Conservation (phyloP, 345 rosid genomes). For the Raphanus sativus region DNA sequence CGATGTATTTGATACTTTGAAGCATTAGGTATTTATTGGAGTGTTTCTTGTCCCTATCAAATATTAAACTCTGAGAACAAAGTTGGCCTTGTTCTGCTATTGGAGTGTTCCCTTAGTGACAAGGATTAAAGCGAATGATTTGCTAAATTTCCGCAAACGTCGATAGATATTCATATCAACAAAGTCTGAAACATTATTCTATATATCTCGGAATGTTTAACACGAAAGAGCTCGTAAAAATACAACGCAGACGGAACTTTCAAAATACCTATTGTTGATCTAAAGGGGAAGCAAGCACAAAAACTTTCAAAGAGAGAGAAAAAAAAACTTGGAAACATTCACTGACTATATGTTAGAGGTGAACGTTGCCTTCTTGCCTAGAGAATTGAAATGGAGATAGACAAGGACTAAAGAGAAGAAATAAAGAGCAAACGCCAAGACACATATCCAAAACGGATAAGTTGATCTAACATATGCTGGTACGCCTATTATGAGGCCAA, state of each 20-base stretch:
- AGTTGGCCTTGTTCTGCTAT: background rate
- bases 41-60: background rate
- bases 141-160: background rate
- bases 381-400: slow-evolving; percentile 25
- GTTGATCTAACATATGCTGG: slow-evolving; percentile 35
- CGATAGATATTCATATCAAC: background rate
- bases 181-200: background rate
- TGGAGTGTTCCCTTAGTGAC: background rate
- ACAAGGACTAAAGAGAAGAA: slow-evolving; percentile 27
- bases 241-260: background rate
- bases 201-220: background rate
- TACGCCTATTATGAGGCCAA: slow-evolving; percentile 28
- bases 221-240: background rate
- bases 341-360: background rate
- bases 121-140: background rate
- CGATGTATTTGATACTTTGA: background rate
- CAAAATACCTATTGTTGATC: background rate
- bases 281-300: background rate
- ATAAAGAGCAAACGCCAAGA: slow-evolving; percentile 31
- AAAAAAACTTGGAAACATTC: slow-evolving; percentile 4
- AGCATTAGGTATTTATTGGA: background rate
- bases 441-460: slow-evolving; percentile 39
- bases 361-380: slow-evolving; percentile 5
- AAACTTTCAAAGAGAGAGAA: background rate
- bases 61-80: background rate